Evolutionary conservation across 2,329 filamentous ascomycete genomes (phyloP).

Genomic region (Fusarium burgessii): DNA sequence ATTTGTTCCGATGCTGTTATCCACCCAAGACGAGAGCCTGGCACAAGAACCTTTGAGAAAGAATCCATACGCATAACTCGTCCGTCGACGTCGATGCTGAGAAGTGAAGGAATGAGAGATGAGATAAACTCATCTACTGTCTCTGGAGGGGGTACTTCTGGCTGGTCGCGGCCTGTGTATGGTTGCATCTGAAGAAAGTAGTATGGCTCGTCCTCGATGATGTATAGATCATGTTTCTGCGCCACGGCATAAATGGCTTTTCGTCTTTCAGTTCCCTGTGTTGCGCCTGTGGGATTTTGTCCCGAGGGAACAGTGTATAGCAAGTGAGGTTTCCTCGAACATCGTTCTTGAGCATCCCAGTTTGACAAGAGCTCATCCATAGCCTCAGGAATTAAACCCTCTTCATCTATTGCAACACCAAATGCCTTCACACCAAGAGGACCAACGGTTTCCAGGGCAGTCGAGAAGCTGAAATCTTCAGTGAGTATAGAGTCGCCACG

Average conservation of each 20-base stretch:
- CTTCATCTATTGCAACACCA: slow-evolving; percentile 64
- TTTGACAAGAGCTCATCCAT: slow-evolving; percentile 64
- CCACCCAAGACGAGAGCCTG: slow-evolving; percentile 87
- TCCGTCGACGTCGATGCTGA: slow-evolving; percentile 86
- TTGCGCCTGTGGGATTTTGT: slow-evolving; percentile 92
- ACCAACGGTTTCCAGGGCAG: slow-evolving; percentile 69
- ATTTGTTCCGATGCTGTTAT: slow-evolving; percentile 88
- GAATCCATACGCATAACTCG: slow-evolving; percentile 92
- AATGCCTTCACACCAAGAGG: slow-evolving; percentile 65
- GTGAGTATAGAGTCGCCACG: slow-evolving; percentile 83
- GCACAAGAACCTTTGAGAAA: slow-evolving; percentile 90
- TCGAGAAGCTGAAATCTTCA: slow-evolving; percentile 92
- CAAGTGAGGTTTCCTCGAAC: slow-evolving; percentile 64
- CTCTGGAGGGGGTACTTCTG: slow-evolving; percentile 66
- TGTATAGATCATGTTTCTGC: slow-evolving; percentile 85
- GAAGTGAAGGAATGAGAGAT: slow-evolving; percentile 70
- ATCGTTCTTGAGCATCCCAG: slow-evolving; percentile 62
- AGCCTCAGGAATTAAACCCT: slow-evolving; percentile 64
- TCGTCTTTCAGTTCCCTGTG: slow-evolving; percentile 75
- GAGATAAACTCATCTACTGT: slow-evolving; percentile 79
- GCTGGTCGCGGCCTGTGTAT: slow-evolving; percentile 68
- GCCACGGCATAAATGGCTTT: slow-evolving; percentile 80
- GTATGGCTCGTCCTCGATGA: slow-evolving; percentile 94
- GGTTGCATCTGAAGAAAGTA: slow-evolving; percentile 92
- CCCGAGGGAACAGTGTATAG: slow-evolving; percentile 77